Percentiles rank a stretch among this genome's conserved stretches.
Evolutionary conservation across 305 asterid species (phyloP).

Genomic region (Fraxinus latifolia): DNA sequence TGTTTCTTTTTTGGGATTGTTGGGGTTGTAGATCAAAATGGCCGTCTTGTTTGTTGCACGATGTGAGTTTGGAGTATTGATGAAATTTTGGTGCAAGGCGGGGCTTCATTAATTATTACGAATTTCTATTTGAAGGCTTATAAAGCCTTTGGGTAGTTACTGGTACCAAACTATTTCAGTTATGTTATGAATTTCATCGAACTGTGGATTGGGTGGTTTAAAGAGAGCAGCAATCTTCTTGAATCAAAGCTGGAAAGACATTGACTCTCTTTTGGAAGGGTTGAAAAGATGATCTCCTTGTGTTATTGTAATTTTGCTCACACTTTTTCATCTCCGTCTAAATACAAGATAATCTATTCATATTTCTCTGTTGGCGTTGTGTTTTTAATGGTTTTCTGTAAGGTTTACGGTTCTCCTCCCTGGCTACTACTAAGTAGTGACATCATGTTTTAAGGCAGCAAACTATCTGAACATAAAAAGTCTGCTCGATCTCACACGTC

Average conservation of each 20-base stretch:
- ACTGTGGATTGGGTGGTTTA: background rate
- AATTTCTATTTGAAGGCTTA: background rate
- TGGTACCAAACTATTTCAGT: background rate
- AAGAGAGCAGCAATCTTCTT: background rate
- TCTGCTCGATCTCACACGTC: conserved; percentile 53
- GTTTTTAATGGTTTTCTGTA: background rate
- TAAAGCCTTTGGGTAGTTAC: background rate
- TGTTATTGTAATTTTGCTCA: background rate
- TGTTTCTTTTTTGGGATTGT: too few relatives aligned
- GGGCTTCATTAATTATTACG: background rate
- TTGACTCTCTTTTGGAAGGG: background rate
- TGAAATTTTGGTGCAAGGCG: background rate
- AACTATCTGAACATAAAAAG: conserved; percentile 54
- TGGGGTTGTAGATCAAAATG: background rate
- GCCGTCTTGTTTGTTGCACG: background rate
- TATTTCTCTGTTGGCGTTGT: background rate
- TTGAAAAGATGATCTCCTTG: too few relatives aligned
- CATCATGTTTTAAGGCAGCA: conserved; percentile 46
- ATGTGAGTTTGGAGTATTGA: background rate
- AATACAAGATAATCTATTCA: background rate
- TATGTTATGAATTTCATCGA: background rate
- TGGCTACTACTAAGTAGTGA: background rate
- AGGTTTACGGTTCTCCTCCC: background rate
- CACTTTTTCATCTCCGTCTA: background rate
- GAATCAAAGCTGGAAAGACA: background rate